Conservation (phyloP, 352 stramenopile species). For the Thraustochytrium striatum region DNA sequence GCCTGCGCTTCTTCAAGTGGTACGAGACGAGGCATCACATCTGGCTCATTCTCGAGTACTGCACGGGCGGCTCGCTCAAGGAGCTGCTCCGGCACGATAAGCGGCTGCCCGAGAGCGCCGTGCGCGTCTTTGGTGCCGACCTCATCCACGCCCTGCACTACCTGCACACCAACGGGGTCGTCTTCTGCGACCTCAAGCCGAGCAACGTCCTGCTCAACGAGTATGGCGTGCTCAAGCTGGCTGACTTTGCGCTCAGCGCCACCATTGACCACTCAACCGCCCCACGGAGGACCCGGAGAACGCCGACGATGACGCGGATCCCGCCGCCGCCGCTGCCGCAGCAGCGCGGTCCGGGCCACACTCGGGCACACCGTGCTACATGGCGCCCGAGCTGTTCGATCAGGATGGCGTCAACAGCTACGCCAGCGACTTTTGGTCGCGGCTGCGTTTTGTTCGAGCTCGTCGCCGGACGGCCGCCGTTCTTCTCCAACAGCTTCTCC, state of each 20-base stretch:
- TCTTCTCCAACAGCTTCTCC: conserved; percentile 12
- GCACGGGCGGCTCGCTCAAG: conserved; percentile 64
- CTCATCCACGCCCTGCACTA: conserved; percentile 66
- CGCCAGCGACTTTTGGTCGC: conserved; percentile 91
- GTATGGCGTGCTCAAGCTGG: conserved; percentile 81
- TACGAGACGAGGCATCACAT: conserved; percentile 92
- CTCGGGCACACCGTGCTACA: conserved; percentile 80
- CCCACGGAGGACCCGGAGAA: conserved; percentile 52
- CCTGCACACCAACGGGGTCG: conserved; percentile 73
- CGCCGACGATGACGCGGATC: no score
- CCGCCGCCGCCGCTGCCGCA: no score
- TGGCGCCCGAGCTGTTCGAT: conserved; percentile 83
- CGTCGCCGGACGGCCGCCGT: conserved; percentile 60
- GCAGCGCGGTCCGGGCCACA: not conserved
- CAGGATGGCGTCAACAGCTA: conserved; percentile 75
- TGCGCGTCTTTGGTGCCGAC: conserved; percentile 64
- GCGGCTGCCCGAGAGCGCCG: conserved; percentile 66
- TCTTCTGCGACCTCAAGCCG: conserved; percentile 84
- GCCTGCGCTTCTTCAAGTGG: conserved; percentile 88
- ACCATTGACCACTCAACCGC: conserved; percentile 63
- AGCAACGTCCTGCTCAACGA: conserved; percentile 85
- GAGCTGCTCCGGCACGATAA: conserved; percentile 49
- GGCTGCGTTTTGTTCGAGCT: conserved; percentile 92
- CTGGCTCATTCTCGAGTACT: conserved; percentile 89
- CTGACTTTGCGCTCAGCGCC: conserved; percentile 76